A percentile compares a stretch with the other conserved stretches of the same genome.
These are phyloP conservation scores for Metschnikowia amazonensis DNA, from an alignment of 805 yeast genomes.

Conservation along the genomic window DNA sequence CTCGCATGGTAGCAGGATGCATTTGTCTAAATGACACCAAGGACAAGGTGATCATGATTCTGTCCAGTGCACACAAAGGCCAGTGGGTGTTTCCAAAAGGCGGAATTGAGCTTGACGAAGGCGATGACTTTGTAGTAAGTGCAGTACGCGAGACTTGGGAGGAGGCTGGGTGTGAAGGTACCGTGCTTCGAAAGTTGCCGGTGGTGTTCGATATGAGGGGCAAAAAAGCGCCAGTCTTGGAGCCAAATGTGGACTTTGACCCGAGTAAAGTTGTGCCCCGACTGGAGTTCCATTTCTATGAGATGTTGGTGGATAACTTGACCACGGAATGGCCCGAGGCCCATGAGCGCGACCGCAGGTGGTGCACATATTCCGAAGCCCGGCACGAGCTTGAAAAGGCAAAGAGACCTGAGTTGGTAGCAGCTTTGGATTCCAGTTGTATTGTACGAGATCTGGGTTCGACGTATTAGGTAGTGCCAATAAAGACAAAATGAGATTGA, in stretches of 20 bases:
- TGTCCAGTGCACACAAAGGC: conserved; percentile 64
- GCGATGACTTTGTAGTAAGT: conserved; percentile 41
- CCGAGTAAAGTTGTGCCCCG: conserved; percentile 52
- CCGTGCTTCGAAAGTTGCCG: conserved; percentile 53
- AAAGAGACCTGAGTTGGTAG: conserved; percentile 63
- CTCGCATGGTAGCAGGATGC: conserved; percentile 92
- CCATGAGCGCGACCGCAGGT: conserved; percentile 56
- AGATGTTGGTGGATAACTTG: conserved; percentile 58
- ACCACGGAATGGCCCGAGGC: conserved; percentile 75
- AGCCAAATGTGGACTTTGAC: conserved; percentile 30
- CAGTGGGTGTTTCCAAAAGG: conserved; percentile 95
- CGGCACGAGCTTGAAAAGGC: conserved; percentile 52
- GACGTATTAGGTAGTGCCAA: too few species aligned
- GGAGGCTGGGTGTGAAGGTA: conserved; percentile 87
- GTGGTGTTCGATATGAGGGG: conserved; percentile 56
- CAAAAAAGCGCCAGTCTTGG: conserved; percentile 34
- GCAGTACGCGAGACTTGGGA: conserved; percentile 96
- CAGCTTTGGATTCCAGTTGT: conserved; percentile 57
- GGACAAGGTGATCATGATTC: conserved; percentile 69
- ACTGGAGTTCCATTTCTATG: conserved; percentile 86
- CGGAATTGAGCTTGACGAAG: conserved; percentile 86
- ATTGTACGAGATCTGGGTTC: conserved; percentile 45
- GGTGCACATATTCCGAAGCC: conserved; percentile 74
- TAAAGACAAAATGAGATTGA: too few species aligned
- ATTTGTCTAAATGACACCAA: conserved; percentile 59